A percentile compares a stretch with the other conserved stretches of the same genome.
These are phyloP conservation scores for Salvia miltiorrhiza DNA, from an alignment of 257 asterid species.

Conservation along the genomic window DNA sequence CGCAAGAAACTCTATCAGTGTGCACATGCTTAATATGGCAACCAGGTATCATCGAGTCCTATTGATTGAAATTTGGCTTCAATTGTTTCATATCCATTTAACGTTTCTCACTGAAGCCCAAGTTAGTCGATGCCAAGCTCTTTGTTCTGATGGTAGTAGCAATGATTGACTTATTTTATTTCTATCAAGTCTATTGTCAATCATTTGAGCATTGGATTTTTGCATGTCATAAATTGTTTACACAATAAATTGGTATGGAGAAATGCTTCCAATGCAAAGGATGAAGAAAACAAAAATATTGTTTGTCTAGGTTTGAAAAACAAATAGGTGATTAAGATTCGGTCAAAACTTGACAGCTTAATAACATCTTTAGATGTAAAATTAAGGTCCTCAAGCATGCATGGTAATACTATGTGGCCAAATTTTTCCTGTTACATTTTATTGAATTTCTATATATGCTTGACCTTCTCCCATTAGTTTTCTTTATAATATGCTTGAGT, in stretches of 20 bases:
- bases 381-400: conserved; percentile 6
- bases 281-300: no score
- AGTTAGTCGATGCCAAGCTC: conserved; percentile 7
- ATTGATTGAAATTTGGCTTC: neutral
- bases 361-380: conserved; percentile 8
- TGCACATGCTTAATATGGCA: conserved; percentile 63
- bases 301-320: no score
- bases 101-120: conserved; percentile 19
- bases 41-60: conserved; percentile 43
- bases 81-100: neutral
- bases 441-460: neutral
- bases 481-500: no score
- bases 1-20: conserved; percentile 57
- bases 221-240: neutral
- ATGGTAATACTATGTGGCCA: neutral
- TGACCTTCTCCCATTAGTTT: neutral
- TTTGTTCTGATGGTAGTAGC: neutral
- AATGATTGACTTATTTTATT: conserved; percentile 5
- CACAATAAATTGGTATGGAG: neutral
- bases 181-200: neutral
- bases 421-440: neutral
- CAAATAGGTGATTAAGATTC: neutral
- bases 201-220: neutral
- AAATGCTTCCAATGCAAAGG: neutral
- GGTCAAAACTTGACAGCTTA: neutral